phyloP scores from a whole-genome alignment of 345 rosid genomes.

The Durio zibethinus region DNA sequence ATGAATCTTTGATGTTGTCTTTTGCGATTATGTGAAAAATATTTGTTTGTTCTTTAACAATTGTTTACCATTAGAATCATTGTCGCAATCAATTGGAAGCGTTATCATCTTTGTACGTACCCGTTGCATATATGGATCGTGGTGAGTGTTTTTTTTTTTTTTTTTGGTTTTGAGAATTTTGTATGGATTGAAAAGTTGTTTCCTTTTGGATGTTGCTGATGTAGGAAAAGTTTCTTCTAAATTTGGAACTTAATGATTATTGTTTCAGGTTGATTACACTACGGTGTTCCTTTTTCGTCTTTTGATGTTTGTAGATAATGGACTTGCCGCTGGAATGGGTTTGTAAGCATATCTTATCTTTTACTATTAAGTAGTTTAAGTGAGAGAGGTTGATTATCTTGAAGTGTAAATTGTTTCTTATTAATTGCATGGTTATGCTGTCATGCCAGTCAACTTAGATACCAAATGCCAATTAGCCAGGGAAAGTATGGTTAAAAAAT shows the following conservation, averaged over 20 bases:
- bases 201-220: not conserved
- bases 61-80: constrained; percentile 51
- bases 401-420: not conserved
- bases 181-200: not conserved
- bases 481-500: not conserved
- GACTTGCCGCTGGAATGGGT: constrained; percentile 95
- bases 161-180: not conserved
- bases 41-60: constrained; percentile 32
- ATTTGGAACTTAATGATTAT: constrained; percentile 6
- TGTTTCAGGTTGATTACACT: constrained; percentile 84
- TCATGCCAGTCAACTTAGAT: not conserved
- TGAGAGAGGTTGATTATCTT: not conserved
- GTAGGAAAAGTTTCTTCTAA: not conserved
- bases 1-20: not conserved
- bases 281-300: constrained; percentile 83
- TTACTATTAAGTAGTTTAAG: not conserved
- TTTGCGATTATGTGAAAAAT: not conserved
- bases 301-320: constrained; percentile 94
- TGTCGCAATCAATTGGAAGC: constrained; percentile 86
- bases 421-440: not conserved
- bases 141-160: constrained; percentile 49
- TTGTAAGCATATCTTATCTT: constrained; percentile 53
- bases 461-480: not conserved
- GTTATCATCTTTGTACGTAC: constrained; percentile 64
- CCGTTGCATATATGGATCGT: constrained; percentile 98